Percentiles rank a stretch among this genome's conserved stretches.
Evolutionary conservation across 768 basidiomycete genomes (phyloP).

Genomic region (Russula sp.): DNA sequence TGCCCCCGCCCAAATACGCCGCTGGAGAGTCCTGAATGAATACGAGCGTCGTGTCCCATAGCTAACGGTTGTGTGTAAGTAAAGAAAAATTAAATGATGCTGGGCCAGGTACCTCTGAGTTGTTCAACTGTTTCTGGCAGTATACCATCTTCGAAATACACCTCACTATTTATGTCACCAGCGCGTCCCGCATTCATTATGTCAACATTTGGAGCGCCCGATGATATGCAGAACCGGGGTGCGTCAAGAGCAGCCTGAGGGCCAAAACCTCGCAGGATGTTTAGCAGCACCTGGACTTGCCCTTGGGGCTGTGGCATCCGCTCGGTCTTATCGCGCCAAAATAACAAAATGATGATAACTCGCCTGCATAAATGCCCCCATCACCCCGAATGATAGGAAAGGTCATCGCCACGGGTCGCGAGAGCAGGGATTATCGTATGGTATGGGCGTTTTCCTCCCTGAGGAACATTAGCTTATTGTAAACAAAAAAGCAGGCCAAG

Average conservation of each 20-base stretch:
- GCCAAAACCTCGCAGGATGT: slow-evolving; percentile 82
- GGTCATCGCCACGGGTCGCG: slow-evolving; percentile 70
- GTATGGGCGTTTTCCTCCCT: slow-evolving; percentile 84
- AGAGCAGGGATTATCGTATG: slow-evolving; percentile 95
- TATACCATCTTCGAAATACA: slow-evolving; percentile 59
- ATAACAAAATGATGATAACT: slow-evolving; percentile 1
- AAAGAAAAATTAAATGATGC: slow-evolving; percentile 12
- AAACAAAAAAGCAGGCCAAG: slow-evolving; percentile 9
- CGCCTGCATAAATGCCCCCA: slow-evolving; percentile 91
- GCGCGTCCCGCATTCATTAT: slow-evolving; percentile 32
- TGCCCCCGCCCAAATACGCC: slow-evolving; percentile 80
- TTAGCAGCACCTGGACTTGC: slow-evolving; percentile 91
- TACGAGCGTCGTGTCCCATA: slow-evolving; percentile 85
- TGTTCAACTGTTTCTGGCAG: slow-evolving; percentile 55
- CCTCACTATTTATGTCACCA: slow-evolving; percentile 96
- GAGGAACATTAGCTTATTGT: neutral
- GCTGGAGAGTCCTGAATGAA: slow-evolving; percentile 57
- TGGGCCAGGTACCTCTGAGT: slow-evolving; percentile 52
- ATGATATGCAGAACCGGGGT: slow-evolving; percentile 19
- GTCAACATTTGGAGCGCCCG: neutral
- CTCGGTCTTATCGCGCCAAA: slow-evolving; percentile 1
- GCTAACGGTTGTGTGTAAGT: slow-evolving; percentile 41
- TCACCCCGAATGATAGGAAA: slow-evolving; percentile 87
- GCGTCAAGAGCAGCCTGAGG: slow-evolving; percentile 72
- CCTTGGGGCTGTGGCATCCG: slow-evolving; percentile 72